Conservation (phyloP, 352 stramenopile genomes). For the Globisporangium polare region DNA sequence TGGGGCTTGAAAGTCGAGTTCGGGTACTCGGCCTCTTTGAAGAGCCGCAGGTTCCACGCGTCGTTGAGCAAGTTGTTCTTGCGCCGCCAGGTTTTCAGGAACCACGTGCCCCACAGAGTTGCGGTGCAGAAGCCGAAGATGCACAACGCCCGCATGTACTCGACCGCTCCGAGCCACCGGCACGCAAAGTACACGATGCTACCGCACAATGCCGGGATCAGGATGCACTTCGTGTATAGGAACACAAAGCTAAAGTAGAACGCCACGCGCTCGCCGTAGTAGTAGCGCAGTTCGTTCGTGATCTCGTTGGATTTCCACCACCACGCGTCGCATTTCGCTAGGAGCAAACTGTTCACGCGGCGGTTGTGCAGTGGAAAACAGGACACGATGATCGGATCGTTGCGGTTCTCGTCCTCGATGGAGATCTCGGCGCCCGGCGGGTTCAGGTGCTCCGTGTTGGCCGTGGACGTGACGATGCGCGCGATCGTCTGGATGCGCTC, state of each 20-base stretch:
- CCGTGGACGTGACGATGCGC: constrained; percentile 81
- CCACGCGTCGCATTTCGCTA: constrained; percentile 70
- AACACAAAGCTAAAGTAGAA: constrained; percentile 88
- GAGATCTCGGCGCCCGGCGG: constrained; percentile 75
- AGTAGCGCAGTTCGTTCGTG: constrained; percentile 79
- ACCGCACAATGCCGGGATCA: constrained; percentile 55
- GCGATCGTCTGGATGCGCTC: constrained; percentile 84
- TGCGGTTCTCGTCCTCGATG: constrained; percentile 71
- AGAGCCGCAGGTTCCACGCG: constrained; percentile 77
- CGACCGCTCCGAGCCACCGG: constrained; percentile 60
- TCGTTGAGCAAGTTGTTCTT: constrained; percentile 83
- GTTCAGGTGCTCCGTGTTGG: constrained; percentile 66
- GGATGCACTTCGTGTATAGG: constrained; percentile 77
- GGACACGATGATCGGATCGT: constrained; percentile 67
- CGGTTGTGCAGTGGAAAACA: constrained; percentile 87
- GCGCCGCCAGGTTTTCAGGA: constrained; percentile 72
- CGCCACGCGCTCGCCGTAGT: constrained; percentile 80
- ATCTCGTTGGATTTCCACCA: constrained; percentile 78
- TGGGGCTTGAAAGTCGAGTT: constrained; percentile 76
- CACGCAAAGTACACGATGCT: constrained; percentile 64
- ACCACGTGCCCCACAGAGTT: constrained; percentile 73
- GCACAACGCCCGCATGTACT: constrained; percentile 76
- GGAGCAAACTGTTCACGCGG: constrained; percentile 61
- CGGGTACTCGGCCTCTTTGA: constrained; percentile 85
- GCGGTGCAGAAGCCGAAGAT: constrained; percentile 78